These are phyloP conservation scores for Chlamydomonas sp. DNA, from an alignment of 139 green algal genomes.

Conservation along the genomic window DNA sequence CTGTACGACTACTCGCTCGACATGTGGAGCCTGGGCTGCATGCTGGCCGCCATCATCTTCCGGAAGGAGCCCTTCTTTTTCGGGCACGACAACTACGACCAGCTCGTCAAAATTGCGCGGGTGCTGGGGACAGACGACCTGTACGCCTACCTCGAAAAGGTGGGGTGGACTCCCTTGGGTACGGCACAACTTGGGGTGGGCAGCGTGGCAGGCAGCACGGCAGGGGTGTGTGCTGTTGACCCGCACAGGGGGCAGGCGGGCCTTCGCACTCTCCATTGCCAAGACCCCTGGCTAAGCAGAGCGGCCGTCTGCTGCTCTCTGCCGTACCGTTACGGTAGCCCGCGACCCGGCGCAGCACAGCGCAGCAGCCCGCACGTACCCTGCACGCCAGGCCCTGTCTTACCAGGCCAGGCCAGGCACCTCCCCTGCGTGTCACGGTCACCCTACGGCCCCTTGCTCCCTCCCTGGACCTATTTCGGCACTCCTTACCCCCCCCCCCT, in stretches of 20 bases:
- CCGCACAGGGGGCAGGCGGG: too few relatives aligned
- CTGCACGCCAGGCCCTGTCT: too few relatives aligned
- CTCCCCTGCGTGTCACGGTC: not conserved
- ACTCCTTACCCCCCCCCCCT: not conserved
- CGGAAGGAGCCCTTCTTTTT: conserved; percentile 98
- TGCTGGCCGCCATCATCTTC: conserved; percentile 92
- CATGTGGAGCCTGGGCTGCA: conserved; percentile 95
- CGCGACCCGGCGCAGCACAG: too few relatives aligned
- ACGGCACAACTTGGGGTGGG: too few relatives aligned
- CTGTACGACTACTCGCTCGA: conserved; percentile 99
- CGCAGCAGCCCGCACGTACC: too few relatives aligned
- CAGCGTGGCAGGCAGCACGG: too few relatives aligned
- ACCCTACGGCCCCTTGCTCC: not conserved
- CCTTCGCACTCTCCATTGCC: too few relatives aligned
- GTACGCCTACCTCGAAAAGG: conserved; percentile 88
- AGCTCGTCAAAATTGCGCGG: conserved; percentile 96
- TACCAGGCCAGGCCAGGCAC: not conserved
- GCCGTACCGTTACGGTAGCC: too few relatives aligned
- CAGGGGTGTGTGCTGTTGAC: too few relatives aligned
- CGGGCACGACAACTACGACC: conserved; percentile 99
- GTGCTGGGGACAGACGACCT: conserved; percentile 96
- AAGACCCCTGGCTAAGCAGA: too few relatives aligned
- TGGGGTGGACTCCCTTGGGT: not conserved
- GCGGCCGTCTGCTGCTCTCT: too few relatives aligned
- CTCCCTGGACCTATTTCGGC: not conserved